Evolutionary conservation across 2,329 filamentous ascomycete species (phyloP), one percentile per base, ranked within the genome.

Genomic region (Colletotrichum cuscutae): DNA sequence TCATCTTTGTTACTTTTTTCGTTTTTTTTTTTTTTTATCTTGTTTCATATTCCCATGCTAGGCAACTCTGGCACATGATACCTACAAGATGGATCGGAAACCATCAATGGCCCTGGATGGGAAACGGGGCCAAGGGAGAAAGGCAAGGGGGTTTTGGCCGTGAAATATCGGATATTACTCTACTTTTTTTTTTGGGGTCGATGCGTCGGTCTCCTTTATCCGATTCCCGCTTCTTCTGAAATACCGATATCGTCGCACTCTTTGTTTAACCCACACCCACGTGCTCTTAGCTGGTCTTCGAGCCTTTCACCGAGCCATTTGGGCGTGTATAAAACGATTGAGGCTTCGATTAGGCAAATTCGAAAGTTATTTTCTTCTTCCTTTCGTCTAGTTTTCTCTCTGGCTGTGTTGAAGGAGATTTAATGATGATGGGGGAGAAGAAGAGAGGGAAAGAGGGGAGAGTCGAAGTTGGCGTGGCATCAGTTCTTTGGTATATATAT

Each of bases 1-100:
- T 71, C 83, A 83, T 75, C 79, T 80, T 65, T 57, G 54, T 64
- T 68, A 32, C 68, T 64, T 68, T 72, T 37, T 24, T 32, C 8
- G 8, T 84, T 75, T 80, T 80, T 65, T 59, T 59, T 59, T 65
- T 46, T 65, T 72, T 22, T 24, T 35, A 26, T 15, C 46, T 56
- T 30, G 24, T 57, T 24, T 53, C 63, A 49, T 30, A 58, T 66
- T 66, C 26, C 32, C 62, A 46, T 24, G 66, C 66, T 35, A 70
- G 28, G 60, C 66, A 52, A 52, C 46, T 65, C 54, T 68, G 74
- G 71, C 60, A 76, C 56, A 78, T 79, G 78, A 78, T 78, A 79
- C 78, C 77, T 78, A 72, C 75, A 63, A 46, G 70, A 65, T 65
- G 70, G 60, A 70, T 35, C 54, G 30, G 65, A 52, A 67, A 59